Percentiles rank a stretch among this genome's conserved stretches.
These are phyloP conservation scores for Turritis glabra DNA, from an alignment of 345 rosid species.

Conservation along the genomic window DNA sequence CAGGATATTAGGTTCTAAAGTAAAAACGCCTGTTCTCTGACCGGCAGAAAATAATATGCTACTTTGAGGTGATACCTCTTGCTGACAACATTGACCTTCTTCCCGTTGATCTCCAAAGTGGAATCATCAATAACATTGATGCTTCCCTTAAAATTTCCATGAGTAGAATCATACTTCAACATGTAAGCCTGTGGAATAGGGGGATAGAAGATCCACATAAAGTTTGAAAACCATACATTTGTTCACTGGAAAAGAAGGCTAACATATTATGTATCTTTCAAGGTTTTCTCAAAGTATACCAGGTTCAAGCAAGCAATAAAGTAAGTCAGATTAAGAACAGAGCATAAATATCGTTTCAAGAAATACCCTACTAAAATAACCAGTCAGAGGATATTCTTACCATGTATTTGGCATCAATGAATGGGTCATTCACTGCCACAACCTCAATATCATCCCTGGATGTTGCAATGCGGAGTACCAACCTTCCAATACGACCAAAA, in stretches of 20 bases:
- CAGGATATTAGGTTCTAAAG: conserved; percentile 17
- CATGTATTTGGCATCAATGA: conserved; percentile 92
- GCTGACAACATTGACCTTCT: conserved; percentile 63
- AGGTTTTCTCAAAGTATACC: neutral
- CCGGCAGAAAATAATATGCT: conserved; percentile 7
- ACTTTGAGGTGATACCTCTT: conserved; percentile 59
- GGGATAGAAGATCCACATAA: conserved; percentile 12
- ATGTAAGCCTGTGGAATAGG: conserved; percentile 76
- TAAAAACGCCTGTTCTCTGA: conserved; percentile 13
- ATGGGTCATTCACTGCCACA: conserved; percentile 97
- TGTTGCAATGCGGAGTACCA: conserved; percentile 88
- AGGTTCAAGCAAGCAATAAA: conserved; percentile 4
- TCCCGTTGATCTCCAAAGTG: conserved; percentile 91
- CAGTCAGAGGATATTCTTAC: conserved; percentile 44
- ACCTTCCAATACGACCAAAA: conserved; percentile 97
- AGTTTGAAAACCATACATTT: neutral
- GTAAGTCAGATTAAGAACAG: neutral
- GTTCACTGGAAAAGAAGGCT: neutral
- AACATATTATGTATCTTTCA: neutral
- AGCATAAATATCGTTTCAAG: neutral
- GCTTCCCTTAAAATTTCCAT: conserved; percentile 76
- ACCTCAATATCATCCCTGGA: conserved; percentile 87
- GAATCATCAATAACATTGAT: conserved; percentile 75
- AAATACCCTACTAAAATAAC: neutral
- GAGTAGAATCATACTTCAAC: conserved; percentile 98